A percentile compares a stretch with the other conserved stretches of the same genome.
Conservation (phyloP, 441 rosid species). For the Biscutella laevigata region DNA sequence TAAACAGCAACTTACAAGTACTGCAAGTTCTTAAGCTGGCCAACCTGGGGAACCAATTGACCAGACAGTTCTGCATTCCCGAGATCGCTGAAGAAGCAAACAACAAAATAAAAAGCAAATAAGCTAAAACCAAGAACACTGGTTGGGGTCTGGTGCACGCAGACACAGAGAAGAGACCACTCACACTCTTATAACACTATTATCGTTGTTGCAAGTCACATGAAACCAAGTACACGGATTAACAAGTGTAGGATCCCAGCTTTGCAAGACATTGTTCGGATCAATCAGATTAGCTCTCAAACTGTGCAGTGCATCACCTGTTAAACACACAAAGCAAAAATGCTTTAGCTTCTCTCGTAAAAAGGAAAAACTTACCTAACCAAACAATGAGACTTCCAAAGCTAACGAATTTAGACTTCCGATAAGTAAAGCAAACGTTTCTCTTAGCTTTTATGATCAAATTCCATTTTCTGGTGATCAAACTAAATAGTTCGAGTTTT, state of each 20-base stretch:
- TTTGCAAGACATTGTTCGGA: slow-evolving; percentile 82
- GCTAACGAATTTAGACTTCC: background rate
- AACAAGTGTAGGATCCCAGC: too few relatives aligned
- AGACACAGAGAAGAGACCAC: slow-evolving; percentile 27
- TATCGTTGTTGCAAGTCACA: too few relatives aligned
- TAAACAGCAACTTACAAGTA: slow-evolving; percentile 52
- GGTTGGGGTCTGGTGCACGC: background rate
- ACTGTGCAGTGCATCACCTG: slow-evolving; percentile 95
- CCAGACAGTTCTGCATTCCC: slow-evolving; percentile 96
- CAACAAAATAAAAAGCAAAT: background rate
- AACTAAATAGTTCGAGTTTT: too few relatives aligned
- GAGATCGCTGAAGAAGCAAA: slow-evolving; percentile 55
- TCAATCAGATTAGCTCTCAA: slow-evolving; percentile 62
- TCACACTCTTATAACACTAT: slow-evolving; percentile 94
- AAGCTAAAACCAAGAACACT: background rate
- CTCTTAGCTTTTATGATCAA: too few relatives aligned
- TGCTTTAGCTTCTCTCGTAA: slow-evolving; percentile 4
- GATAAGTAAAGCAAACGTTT: background rate
- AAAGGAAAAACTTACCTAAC: background rate
- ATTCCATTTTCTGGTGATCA: background rate
- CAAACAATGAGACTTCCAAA: background rate
- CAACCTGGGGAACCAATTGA: slow-evolving; percentile 85
- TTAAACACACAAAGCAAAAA: background rate
- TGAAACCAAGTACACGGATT: too few relatives aligned
- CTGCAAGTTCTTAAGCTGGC: slow-evolving; percentile 82